Conservation (phyloP, 768 basidiomycete genomes). For the Kwoniella sp. region DNA sequence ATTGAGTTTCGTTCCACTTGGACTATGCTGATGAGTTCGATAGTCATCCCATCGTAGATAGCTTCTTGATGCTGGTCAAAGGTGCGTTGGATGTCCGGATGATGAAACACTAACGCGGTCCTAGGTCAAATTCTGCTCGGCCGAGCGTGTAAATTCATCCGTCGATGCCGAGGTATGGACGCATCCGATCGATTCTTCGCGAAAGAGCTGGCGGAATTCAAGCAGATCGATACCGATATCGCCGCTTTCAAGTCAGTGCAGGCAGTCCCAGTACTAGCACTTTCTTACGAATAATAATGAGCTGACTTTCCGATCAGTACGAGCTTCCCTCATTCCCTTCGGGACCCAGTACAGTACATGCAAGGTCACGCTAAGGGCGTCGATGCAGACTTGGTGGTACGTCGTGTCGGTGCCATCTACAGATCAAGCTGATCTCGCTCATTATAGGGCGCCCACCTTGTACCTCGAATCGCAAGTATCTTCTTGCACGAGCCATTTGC, state of each 20-base stretch:
- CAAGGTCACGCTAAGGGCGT: conserved; percentile 29
- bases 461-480: conserved; percentile 30
- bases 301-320: conserved; percentile 11
- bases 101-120: conserved; percentile 10
- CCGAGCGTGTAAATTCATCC: conserved; percentile 23
- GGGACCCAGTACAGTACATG: conserved; percentile 30
- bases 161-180: conserved; percentile 15
- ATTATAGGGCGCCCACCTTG: conserved; percentile 28
- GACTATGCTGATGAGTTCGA: not conserved
- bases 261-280: no score
- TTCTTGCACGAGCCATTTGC: conserved; percentile 41
- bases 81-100: conserved; percentile 8
- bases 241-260: conserved; percentile 29
- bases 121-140: conserved; percentile 25
- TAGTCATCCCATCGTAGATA: conserved; percentile 39
- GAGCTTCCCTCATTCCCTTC: conserved; percentile 28
- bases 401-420: not conserved
- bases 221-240: conserved; percentile 30
- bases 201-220: conserved; percentile 25
- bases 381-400: conserved; percentile 38
- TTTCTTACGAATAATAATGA: no score
- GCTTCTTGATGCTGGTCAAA: conserved; percentile 32
- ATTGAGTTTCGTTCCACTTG: not conserved
- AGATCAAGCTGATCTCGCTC: not conserved
- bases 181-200: conserved; percentile 12